Evolutionary conservation across 768 basidiomycete species (phyloP), one percentile per base, ranked within the genome.

Genomic region (Leccinum subgranulosum): DNA sequence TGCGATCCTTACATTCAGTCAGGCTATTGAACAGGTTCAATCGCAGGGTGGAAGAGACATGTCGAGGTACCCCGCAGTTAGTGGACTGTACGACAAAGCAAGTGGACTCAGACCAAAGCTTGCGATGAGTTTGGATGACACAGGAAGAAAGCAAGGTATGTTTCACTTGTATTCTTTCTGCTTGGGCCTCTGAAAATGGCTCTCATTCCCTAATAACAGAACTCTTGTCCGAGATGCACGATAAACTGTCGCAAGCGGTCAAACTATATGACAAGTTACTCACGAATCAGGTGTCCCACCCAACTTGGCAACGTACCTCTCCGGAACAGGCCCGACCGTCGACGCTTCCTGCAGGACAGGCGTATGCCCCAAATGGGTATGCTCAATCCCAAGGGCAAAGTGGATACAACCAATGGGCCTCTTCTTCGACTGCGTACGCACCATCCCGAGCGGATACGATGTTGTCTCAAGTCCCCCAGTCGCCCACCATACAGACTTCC

Each of bases 211-310:
- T 34, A 6, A 67, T 11, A 10, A 6, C 21, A 94, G 94, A 94
- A 71, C 79, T 95, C 69, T 76, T 99, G 29, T 28, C 8, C 28
- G 28, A 7, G 50, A 98, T 98, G 94, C 90, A 98, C 65, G 88
- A 90, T 49, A 96, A 98, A 73, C 73, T 99, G 10, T 90, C 92
- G 1, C 85, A 96, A 70, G 94, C 92, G 0, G 93, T 98, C 47
- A 88, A 90, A 68, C 75, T 97, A 4, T 98, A 98, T 69, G 95
- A 98, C 63, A 83, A 88, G 54, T 77, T 97, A 21, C 76, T 96
- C 45, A 94, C 94, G 25, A 83, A 91, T 61, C 91, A 95, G 68
- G 79, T 94, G 11, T 79, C 86, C 3, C 85, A 83, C 43, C 88
- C 88, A 1, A 77, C 83, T 41, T 90, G 88, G 86, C 76, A 83